Conservation (phyloP, 305 asterid genomes). For the Andrographis paniculata region DNA sequence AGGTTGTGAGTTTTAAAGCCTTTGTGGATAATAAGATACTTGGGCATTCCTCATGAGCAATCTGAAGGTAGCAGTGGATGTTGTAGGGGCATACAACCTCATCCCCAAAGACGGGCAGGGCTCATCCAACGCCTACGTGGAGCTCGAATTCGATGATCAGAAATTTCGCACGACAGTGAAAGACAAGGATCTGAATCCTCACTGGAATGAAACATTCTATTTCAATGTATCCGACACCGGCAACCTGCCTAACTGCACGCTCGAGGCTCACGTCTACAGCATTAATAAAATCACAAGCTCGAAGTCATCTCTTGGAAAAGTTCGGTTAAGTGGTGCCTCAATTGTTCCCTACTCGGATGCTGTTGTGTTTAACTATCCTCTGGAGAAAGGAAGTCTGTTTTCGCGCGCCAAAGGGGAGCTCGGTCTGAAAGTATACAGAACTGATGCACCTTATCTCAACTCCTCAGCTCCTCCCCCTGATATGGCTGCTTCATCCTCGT, state of each 20-base stretch:
- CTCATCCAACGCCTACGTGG: constrained; percentile 63
- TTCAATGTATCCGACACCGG: constrained; percentile 59
- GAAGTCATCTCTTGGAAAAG: constrained; percentile 69
- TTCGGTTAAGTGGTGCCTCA: constrained; percentile 49
- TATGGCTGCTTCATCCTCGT: constrained; percentile 36
- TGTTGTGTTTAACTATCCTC: constrained; percentile 65
- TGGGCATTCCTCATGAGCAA: constrained; percentile 38
- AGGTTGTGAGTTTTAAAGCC: background rate
- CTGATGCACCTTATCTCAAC: constrained; percentile 54
- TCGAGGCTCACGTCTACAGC: constrained; percentile 70
- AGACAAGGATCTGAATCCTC: constrained; percentile 74
- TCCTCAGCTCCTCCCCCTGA: constrained; percentile 41
- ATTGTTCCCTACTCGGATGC: constrained; percentile 70
- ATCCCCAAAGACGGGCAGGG: constrained; percentile 80
- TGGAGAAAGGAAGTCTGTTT: constrained; percentile 57
- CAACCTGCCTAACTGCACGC: constrained; percentile 41
- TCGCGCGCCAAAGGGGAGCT: constrained; percentile 76
- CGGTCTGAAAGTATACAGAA: constrained; percentile 59
- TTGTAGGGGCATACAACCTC: constrained; percentile 75
- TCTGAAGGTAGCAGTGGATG: constrained; percentile 84
- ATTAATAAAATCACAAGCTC: constrained; percentile 31
- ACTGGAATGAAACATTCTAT: constrained; percentile 75
- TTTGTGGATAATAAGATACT: constrained; percentile 12
- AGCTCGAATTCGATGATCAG: constrained; percentile 71
- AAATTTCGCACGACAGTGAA: constrained; percentile 66